These are phyloP conservation scores for Plantago lanceolata DNA, from an alignment of 305 asterid genomes.

Conservation along the genomic window DNA sequence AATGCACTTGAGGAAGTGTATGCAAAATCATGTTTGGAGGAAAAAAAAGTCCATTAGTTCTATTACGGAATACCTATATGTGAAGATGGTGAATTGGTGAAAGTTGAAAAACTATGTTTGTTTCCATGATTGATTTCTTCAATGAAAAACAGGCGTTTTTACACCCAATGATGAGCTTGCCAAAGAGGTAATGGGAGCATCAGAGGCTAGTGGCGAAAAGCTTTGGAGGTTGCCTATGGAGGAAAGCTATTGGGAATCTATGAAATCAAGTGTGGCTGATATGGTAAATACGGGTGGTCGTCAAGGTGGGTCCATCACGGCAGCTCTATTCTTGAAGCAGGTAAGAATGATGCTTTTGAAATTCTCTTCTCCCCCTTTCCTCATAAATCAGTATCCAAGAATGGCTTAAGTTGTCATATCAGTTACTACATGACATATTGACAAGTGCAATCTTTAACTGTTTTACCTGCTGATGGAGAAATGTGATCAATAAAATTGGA, in stretches of 20 bases:
- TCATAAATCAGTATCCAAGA: not conserved
- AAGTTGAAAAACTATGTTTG: not conserved
- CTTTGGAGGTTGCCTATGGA: constrained; percentile 93
- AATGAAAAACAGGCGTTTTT: constrained; percentile 51
- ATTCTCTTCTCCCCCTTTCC: not conserved
- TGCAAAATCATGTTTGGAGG: not conserved
- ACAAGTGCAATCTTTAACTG: not conserved
- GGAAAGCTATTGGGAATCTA: constrained; percentile 82
- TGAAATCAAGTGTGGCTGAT: constrained; percentile 95
- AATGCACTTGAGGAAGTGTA: not conserved
- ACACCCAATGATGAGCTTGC: constrained; percentile 90
- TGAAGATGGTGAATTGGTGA: not conserved
- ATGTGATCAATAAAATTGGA: not conserved
- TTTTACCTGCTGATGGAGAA: not conserved
- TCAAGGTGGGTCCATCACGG: constrained; percentile 84
- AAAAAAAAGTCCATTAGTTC: not conserved
- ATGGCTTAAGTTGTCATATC: not conserved
- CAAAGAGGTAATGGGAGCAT: constrained; percentile 70
- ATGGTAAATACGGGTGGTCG: constrained; percentile 93
- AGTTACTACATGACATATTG: not conserved
- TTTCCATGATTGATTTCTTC: constrained; percentile 1
- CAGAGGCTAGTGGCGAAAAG: constrained; percentile 70
- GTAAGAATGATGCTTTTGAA: constrained; percentile 26
- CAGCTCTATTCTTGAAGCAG: constrained; percentile 96
- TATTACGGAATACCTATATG: not conserved